Evolutionary conservation across 2,329 filamentous ascomycete genomes (phyloP).

Genomic region (Talaromyces sp.): DNA sequence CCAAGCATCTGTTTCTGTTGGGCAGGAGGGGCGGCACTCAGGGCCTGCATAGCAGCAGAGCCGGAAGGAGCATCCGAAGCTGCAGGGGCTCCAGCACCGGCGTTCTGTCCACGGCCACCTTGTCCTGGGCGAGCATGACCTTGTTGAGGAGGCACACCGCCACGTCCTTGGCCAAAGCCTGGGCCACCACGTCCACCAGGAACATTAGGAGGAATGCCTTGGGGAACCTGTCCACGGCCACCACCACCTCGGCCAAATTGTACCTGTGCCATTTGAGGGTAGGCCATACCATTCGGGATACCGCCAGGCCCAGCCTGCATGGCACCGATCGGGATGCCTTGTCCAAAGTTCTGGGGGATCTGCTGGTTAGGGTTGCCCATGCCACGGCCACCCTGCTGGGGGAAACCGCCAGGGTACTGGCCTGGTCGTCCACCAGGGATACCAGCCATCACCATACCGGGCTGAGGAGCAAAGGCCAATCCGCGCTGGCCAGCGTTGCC

Average conservation of each 20-base stretch:
- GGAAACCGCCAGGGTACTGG: conserved; percentile 77
- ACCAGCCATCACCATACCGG: conserved; percentile 56
- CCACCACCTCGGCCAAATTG: conserved; percentile 66
- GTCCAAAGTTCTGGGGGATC: conserved; percentile 80
- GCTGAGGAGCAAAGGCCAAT: conserved; percentile 57
- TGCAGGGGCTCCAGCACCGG: conserved; percentile 21
- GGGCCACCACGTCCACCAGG: conserved; percentile 45
- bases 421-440: conserved; percentile 78
- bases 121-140: conserved; percentile 39
- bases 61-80: conserved; percentile 29
- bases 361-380: conserved; percentile 71
- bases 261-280: conserved; percentile 76
- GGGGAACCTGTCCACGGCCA: conserved; percentile 62
- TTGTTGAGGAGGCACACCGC: conserved; percentile 37
- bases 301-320: conserved; percentile 60
- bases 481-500: conserved; percentile 54
- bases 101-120: conserved; percentile 38
- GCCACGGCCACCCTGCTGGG: conserved; percentile 82
- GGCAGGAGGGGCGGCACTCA: conserved; percentile 53
- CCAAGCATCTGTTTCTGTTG: conserved; percentile 99
- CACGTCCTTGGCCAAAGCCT: conserved; percentile 41
- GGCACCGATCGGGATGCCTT: conserved; percentile 59
- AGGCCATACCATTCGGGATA: conserved; percentile 72
- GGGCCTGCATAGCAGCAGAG: conserved; percentile 48
- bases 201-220: conserved; percentile 20